Conservation (phyloP, 495 filamentous ascomycete genomes). For the Lasiosphaeris hirsuta region DNA sequence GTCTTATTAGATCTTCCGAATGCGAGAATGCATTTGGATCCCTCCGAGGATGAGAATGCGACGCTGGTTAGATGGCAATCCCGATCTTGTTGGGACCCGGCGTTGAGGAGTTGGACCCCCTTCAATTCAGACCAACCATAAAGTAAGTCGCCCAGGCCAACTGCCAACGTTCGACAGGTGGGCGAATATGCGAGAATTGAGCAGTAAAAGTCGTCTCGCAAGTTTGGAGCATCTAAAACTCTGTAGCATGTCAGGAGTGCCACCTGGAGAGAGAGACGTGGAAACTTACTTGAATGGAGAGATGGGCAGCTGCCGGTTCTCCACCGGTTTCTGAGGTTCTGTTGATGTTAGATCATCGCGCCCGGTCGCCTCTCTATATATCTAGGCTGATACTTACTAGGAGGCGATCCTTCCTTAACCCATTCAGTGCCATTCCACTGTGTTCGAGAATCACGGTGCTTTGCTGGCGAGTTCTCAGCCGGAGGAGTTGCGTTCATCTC, state of each 20-base stretch:
- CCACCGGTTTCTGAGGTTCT: conserved; percentile 11
- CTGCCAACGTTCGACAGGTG: conserved; percentile 70
- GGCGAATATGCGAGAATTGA: conserved; percentile 82
- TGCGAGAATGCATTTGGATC: conserved; percentile 76
- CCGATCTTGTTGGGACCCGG: conserved; percentile 20
- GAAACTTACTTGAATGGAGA: conserved; percentile 71
- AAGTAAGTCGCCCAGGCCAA: conserved; percentile 73
- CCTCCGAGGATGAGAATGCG: conserved; percentile 79
- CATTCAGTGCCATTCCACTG: conserved; percentile 60
- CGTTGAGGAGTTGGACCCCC: conserved; percentile 48
- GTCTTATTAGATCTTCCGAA: conserved; percentile 71
- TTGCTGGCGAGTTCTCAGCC: conserved; percentile 19
- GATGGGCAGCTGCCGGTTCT: conserved; percentile 52
- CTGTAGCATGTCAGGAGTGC: conserved; percentile 30
- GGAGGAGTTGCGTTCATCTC: conserved; percentile 27
- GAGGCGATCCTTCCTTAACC: conserved; percentile 46
- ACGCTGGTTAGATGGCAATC: conserved; percentile 68
- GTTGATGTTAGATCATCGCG: not conserved
- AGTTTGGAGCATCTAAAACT: conserved; percentile 81
- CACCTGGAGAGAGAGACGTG: conserved; percentile 2
- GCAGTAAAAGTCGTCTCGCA: conserved; percentile 95
- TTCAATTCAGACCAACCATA: conserved; percentile 83
- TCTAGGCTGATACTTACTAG: conserved; percentile 45
- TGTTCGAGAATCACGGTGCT: conserved; percentile 16
- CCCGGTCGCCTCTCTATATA: not conserved